These are phyloP conservation scores for Acacia acuminata DNA, from an alignment of 306 rosid species.

Conservation along the genomic window DNA sequence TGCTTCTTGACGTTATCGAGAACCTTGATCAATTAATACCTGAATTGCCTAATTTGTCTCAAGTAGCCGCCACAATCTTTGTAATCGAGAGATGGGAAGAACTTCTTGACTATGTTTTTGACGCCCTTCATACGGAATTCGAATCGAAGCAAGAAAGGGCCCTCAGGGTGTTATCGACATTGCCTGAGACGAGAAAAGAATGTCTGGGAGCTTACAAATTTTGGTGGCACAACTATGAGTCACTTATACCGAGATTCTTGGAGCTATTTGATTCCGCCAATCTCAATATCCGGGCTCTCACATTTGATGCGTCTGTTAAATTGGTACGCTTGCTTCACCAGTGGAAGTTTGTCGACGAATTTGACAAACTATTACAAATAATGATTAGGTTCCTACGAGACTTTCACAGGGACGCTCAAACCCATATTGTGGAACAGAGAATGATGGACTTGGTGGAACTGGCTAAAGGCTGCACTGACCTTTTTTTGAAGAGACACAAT, in stretches of 20 bases:
- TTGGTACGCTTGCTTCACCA: background rate
- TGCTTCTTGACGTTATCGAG: background rate
- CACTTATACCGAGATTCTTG: background rate
- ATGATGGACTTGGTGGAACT: background rate
- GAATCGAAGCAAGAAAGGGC: background rate
- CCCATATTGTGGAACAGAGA: background rate
- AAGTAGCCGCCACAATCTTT: background rate
- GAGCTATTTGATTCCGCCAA: background rate
- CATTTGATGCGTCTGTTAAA: background rate
- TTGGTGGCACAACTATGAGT: background rate
- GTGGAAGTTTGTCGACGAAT: background rate
- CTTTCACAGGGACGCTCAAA: background rate
- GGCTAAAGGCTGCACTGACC: background rate
- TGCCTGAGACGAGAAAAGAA: background rate
- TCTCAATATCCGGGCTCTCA: background rate
- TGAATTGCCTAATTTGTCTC: background rate
- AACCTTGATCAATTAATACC: background rate
- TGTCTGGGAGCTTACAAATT: background rate
- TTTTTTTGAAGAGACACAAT: background rate
- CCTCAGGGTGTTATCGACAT: background rate
- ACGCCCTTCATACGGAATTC: background rate
- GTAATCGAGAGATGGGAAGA: constrained; percentile 7
- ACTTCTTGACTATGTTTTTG: constrained; percentile 6
- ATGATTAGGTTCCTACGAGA: background rate
- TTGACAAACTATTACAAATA: background rate